Base-by-base conservation (phyloP, 305 asterid species). In the Fraxinus nigra region DNA sequence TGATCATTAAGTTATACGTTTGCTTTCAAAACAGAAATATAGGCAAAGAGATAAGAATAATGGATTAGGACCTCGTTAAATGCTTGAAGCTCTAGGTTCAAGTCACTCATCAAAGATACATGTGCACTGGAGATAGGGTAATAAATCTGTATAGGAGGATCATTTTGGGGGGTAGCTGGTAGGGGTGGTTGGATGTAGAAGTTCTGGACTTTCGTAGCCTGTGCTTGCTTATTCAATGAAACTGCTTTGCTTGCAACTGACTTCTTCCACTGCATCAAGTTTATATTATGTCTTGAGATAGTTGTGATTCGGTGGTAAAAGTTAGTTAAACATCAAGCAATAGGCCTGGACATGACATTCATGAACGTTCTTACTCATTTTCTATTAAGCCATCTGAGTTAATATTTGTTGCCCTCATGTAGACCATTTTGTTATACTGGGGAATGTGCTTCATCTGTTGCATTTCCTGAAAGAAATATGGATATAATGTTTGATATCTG, bases 361-460 rank as follows among this genome's bases (percentile, higher is more conserved):
- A 22, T 8, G 33, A 24, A 61, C 7, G 16, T 61, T 56, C 28
- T 18, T 56, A 4, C 72, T 8, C 6, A 61, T 61, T 20, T 22
- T 22, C 16, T 8, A 22, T 24, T 24, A 22, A 22, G 67, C 72
- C 33, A 24, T 20, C 33, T 8, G 72, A 61, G 33, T 9, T 61
- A 61, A 24, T 61, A 22, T 24, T 22, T 61, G 2, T 22, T 61
- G 16, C 13, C 72, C 11, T 61, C 33, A 61, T 61, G 7, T 61
- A 77, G 80, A 69, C 26, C 75, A 70, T 13, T 7, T 35, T 77
- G 40, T 80, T 51, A 59, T 20, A 8, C 70, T 59, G 70, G 70
- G 70, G 70, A 59, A 59, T 61, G 54, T 80, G 59, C 33, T 37
- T 77, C 24, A 35, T 43, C 46, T 67, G 63, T 63, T 79, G 73